Evolutionary conservation across 208 protist genomes (phyloP), one percentile per base, ranked within the genome.

Genomic region (Leishmania gerbilli): DNA sequence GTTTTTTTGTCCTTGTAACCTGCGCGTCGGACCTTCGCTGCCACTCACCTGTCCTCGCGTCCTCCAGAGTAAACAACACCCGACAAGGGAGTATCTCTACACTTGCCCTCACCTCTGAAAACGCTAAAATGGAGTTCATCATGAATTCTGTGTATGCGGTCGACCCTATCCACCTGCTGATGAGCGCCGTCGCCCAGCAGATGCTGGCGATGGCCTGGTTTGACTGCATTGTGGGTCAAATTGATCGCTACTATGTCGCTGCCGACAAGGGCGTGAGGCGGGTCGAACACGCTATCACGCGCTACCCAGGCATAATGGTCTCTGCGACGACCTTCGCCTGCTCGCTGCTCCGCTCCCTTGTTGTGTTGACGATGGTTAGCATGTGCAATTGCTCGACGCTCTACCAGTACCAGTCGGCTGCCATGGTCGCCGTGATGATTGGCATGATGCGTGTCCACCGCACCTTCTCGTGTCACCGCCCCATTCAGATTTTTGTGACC

Each of bases 201-300:
- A 74, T 95, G 56, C 88, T 96, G 85, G 90, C 90, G 24, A 88
- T 93, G 82, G 51, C 88, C 56, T 97, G 95, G 95, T 97, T 95
- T 77, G 84, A 87, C 67, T 82, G 80, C 79, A 95, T 97, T 71
- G 89, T 97, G 47, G 85, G 90, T 67, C 85, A 90, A 64, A 83
- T 96, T 40, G 87, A 90, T 77, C 76, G 80, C 19, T 97, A 97
- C 87, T 95, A 95, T 78, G 77, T 91, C 58, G 95, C 95, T 13
- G 95, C 95, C 24, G 95, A 97, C 76, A 97, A 97, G 85, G 95
- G 95, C 69, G 95, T 97, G 45, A 89, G 93, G 55, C 87, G 89
- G 60, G 81, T 90, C 42, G 93, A 96, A 85, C 92, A 96, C 84
- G 90, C 88, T 49, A 81, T 96, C 31, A 84, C 92, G 68, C 90